Evolutionary conservation across 495 filamentous ascomycete genomes (phyloP), one percentile per base, ranked within the genome.

Genomic region (Daldinia loculata): DNA sequence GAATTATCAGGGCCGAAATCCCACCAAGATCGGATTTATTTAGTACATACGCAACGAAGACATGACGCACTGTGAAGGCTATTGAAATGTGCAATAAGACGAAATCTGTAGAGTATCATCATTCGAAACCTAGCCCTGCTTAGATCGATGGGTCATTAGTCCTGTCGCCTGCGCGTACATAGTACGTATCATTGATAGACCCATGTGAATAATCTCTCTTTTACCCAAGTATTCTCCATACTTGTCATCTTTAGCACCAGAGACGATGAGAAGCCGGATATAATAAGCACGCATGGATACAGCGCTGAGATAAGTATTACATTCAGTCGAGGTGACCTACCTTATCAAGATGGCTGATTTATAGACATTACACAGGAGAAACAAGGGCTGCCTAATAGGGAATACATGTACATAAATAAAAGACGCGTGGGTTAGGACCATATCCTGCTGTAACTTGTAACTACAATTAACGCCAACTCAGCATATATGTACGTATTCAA

Each of bases 391-490:
- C 34, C 61, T 27, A 60, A 43, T 62, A 69, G 34, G 61, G 58
- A 55, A 66, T 51, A 29, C 26, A 29, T 4, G 15, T 43, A 45
- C 38, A 60, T 60, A 36, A 52, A 36, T 48, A 62, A 60, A 62
- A 66, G 61, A 66, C 70, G 70, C 70, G 70, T 73, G 58, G 70
- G 66, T 68, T 60, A 34, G 61, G 65, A 68, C 53, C 51, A 56
- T 50, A 72, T 51, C 70, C 70, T 72, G 60, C 56, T 74, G 65
- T 71, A 32, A 36, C 50, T 53, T 74, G 65, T 71, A 32, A 36
- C 50, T 53, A 53, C 30, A 63, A 66, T 71, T 59, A 73, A 75
- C 75, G 70, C 75, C 70, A 77, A 61, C 75, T 63, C 75, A 77
- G 62, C 60, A 69, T 53, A 69, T 5, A 41, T 41, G 38, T 41